Conservation (phyloP, 129 eudicot species). For the Helianthus annuus region HanXRQr2.0-SUNRISE NC_035448.2:149373241-149373740, state of each 20-base stretch:
- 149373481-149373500: neutral
- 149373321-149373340: constrained; percentile 56
- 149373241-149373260: constrained; percentile 75
- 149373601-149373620: constrained; percentile 70
- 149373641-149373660: constrained; percentile 37
- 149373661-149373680: constrained; percentile 37
- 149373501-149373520: neutral
- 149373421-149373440: constrained; percentile 48
- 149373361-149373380: constrained; percentile 58
- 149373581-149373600: constrained; percentile 65
- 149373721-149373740: neutral
- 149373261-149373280: constrained; percentile 48
- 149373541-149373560: constrained; percentile 50
- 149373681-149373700: constrained; percentile 50
- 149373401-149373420: constrained; percentile 36
- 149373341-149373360: constrained; percentile 61
- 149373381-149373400: constrained; percentile 64
- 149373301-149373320: constrained; percentile 56
- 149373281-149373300: constrained; percentile 47
- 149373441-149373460: constrained; percentile 33
- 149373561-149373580: constrained; percentile 57
- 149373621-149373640: constrained; percentile 41
- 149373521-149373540: constrained; percentile 51
- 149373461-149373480: neutral
- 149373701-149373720: constrained; percentile 61